These are phyloP conservation scores for Vaccinium myrtillus DNA, from an alignment of 148 eudicot genomes.

Conservation along the genomic window DNA sequence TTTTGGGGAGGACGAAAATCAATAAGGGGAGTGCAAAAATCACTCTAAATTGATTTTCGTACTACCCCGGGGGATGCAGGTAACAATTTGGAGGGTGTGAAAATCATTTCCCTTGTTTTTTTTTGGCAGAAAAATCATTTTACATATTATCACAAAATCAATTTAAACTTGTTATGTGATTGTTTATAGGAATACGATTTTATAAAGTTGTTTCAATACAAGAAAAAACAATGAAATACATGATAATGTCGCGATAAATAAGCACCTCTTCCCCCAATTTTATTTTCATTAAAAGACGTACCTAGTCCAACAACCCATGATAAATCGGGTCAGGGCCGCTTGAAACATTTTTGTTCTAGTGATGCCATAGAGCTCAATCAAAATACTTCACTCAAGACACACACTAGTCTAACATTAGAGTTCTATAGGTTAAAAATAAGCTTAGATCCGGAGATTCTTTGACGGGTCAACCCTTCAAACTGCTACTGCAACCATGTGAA, in stretches of 20 bases:
- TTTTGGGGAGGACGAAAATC: too few relatives aligned
- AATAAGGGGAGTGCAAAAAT: too few relatives aligned
- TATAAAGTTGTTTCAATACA: neutral
- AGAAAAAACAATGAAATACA: neutral
- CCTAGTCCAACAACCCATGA: neutral
- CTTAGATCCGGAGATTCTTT: neutral
- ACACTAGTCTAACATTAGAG: neutral
- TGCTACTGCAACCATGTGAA: neutral
- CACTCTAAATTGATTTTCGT: too few relatives aligned
- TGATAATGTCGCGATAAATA: neutral
- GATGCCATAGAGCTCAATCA: neutral
- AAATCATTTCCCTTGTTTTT: too few relatives aligned
- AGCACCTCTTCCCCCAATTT: neutral
- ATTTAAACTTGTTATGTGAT: too few relatives aligned
- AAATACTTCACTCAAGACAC: neutral
- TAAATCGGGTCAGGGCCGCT: neutral
- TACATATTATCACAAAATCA: too few relatives aligned
- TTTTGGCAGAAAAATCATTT: too few relatives aligned
- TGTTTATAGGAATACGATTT: neutral
- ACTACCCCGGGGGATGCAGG: too few relatives aligned
- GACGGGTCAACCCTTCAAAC: neutral
- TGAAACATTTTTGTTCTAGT: neutral
- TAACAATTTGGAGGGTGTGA: too few relatives aligned
- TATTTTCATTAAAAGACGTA: neutral
- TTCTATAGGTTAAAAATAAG: neutral